These are phyloP conservation scores for Colletotrichum australisinense DNA, from an alignment of 2,329 filamentous ascomycete species.

Conservation along the genomic window DNA sequence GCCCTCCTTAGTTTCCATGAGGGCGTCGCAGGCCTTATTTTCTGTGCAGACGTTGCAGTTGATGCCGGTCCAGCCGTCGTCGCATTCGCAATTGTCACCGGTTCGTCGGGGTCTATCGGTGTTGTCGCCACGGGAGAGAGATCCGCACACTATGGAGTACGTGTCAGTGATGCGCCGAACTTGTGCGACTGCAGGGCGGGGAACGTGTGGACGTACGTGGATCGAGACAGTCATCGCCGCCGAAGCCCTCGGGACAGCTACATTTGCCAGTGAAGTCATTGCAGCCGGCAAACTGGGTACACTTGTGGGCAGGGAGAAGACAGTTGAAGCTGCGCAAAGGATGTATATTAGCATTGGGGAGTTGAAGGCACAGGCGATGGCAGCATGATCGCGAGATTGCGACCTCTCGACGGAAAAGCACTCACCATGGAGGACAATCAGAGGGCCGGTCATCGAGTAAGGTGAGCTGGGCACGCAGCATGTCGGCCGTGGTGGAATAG, in stretches of 20 bases:
- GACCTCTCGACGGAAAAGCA: constrained; percentile 37
- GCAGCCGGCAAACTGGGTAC: constrained; percentile 90
- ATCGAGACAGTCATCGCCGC: constrained; percentile 90
- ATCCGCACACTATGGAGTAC: constrained; percentile 77
- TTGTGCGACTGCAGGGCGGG: not conserved
- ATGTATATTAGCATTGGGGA: constrained; percentile 36
- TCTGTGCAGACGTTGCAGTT: constrained; percentile 97
- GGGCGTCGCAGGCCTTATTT: constrained; percentile 83
- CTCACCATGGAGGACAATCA: constrained; percentile 82
- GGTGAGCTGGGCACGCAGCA: constrained; percentile 73
- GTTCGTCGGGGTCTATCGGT: constrained; percentile 82
- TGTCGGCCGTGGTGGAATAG: constrained; percentile 67
- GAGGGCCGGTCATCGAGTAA: constrained; percentile 79
- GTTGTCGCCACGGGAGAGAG: constrained; percentile 83
- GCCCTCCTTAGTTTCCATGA: constrained; percentile 85
- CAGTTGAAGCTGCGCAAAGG: constrained; percentile 86
- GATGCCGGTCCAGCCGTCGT: constrained; percentile 94
- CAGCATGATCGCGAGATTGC: not conserved
- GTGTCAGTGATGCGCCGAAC: constrained; percentile 31
- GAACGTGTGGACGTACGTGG: constrained; percentile 66
- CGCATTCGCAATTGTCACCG: constrained; percentile 78
- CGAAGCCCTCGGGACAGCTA: constrained; percentile 90
- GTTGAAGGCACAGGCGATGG: not conserved
- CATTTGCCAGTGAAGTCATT: constrained; percentile 94
- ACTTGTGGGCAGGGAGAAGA: constrained; percentile 90